phyloP scores from a whole-genome alignment of 768 basidiomycete species.

The button mushroom (Agaricus bisporus) region DNA sequence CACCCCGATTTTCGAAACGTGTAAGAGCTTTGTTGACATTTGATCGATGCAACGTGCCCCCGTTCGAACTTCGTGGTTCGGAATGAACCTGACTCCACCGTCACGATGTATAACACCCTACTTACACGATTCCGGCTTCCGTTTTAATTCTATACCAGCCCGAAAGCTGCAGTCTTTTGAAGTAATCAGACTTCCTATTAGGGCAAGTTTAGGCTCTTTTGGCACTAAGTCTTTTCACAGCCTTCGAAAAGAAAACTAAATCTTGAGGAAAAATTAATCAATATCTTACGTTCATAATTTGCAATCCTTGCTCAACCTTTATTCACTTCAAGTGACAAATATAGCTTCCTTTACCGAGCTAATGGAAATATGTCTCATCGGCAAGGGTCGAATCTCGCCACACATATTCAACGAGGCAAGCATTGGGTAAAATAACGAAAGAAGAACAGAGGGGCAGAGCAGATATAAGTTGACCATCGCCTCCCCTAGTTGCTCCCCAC shows the following conservation, averaged over 20 bases:
- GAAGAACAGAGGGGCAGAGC: neutral
- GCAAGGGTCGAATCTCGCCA: neutral
- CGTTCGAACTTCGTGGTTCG: neutral
- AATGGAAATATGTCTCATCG: neutral
- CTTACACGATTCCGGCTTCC: conserved; percentile 6
- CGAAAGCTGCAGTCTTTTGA: neutral
- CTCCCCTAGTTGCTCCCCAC: neutral
- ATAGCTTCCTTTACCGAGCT: neutral
- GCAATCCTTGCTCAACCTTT: neutral
- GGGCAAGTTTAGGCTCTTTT: no score
- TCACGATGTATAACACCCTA: neutral
- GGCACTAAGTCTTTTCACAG: neutral
- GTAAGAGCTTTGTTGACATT: conserved; percentile 4
- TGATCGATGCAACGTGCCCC: conserved; percentile 14
- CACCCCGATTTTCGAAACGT: conserved; percentile 9
- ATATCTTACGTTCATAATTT: neutral
- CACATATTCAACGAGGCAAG: conserved; percentile 9
- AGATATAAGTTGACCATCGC: neutral
- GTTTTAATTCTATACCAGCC: conserved; percentile 3
- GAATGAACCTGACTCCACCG: neutral
- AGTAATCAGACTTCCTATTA: no score
- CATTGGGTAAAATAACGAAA: neutral
- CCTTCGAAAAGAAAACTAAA: neutral
- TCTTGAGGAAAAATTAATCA: neutral
- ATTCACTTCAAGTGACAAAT: neutral